These are phyloP conservation scores for Sporothrix brasiliensis DNA, from an alignment of 2,329 filamentous ascomycete species.

Conservation along the genomic window DNA sequence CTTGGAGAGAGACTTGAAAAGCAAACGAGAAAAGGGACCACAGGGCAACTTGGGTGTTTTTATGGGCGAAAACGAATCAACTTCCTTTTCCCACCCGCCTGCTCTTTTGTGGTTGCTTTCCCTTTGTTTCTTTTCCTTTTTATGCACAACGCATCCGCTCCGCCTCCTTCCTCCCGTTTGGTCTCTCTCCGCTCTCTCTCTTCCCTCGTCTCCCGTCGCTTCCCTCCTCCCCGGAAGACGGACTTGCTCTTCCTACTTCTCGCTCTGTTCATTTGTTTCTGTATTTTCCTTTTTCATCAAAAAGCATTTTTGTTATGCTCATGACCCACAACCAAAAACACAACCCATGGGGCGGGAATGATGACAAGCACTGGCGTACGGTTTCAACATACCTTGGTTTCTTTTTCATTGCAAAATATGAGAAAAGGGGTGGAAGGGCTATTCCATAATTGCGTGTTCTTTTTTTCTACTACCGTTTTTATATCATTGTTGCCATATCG, in stretches of 20 bases:
- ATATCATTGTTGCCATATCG: background rate
- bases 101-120: constrained; percentile 16
- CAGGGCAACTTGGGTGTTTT: constrained; percentile 9
- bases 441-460: constrained; percentile 3
- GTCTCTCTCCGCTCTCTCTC: background rate
- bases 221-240: constrained; percentile 13
- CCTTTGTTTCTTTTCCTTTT: background rate
- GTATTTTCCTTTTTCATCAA: constrained; percentile 2
- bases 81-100: constrained; percentile 25
- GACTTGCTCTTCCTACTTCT: background rate
- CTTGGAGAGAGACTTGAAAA: constrained; percentile 3
- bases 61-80: constrained; percentile 25
- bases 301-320: constrained; percentile 36
- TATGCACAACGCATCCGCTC: background rate
- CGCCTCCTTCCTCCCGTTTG: background rate
- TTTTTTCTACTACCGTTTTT: background rate
- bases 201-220: background rate
- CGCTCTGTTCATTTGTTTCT: constrained; percentile 4
- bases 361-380: constrained; percentile 38
- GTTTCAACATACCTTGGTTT: constrained; percentile 39
- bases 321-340: constrained; percentile 22
- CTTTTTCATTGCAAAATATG: constrained; percentile 23
- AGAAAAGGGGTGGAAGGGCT: constrained; percentile 20
- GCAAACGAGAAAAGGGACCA: background rate
- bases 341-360: constrained; percentile 27